phyloP scores from a whole-genome alignment of 2,329 filamentous ascomycete species.

The Colletotrichum musicola region DNA sequence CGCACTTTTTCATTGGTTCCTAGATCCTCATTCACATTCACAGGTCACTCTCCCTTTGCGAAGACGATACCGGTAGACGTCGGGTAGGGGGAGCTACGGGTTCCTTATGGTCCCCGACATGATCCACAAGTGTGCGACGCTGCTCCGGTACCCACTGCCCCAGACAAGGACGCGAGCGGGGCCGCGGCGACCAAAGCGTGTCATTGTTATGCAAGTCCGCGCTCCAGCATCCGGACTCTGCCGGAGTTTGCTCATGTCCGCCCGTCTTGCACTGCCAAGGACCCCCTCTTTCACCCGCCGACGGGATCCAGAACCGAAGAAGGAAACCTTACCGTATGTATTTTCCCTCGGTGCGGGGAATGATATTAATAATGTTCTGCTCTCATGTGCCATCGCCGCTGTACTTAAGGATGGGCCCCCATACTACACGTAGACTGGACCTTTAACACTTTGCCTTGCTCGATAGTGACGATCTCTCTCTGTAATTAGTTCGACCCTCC shows the following conservation, averaged over 20 bases:
- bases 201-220: conserved; percentile 4
- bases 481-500: too few relatives aligned
- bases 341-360: background rate
- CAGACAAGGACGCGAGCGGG: background rate
- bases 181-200: background rate
- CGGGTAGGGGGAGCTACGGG: too few relatives aligned
- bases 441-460: too few relatives aligned
- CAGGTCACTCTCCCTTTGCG: too few relatives aligned
- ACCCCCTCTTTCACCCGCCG: conserved; percentile 5
- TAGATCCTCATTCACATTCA: too few relatives aligned
- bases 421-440: background rate
- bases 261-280: conserved; percentile 10
- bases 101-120: background rate
- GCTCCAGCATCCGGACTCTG: background rate
- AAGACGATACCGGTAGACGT: too few relatives aligned
- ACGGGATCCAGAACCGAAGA: background rate
- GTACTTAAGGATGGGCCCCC: background rate
- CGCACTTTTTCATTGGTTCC: too few relatives aligned
- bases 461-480: too few relatives aligned
- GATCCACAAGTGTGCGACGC: background rate
- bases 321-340: background rate
- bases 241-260: conserved; percentile 9
- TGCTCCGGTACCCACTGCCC: too few relatives aligned
- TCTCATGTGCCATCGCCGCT: background rate
- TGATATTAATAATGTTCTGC: background rate